These are phyloP conservation scores for Aspergillus conjunctus DNA, from an alignment of 495 filamentous ascomycete species.

Conservation along the genomic window DNA sequence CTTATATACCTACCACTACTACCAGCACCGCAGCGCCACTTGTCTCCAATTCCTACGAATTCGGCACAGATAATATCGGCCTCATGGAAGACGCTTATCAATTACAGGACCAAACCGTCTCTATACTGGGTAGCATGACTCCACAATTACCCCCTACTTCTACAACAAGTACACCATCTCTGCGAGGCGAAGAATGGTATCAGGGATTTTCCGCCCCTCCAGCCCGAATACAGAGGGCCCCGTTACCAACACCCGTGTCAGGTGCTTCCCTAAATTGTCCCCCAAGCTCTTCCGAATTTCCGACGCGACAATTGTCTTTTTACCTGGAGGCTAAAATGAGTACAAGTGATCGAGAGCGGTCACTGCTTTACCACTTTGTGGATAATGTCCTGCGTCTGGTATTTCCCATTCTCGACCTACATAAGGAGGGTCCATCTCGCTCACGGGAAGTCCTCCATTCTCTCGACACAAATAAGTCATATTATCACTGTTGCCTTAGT, in stretches of 20 bases:
- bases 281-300: constrained; percentile 6
- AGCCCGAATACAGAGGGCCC: neutral
- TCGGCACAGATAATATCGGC: neutral
- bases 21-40: neutral
- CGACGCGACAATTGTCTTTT: constrained; percentile 1
- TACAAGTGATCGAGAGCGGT: constrained; percentile 56
- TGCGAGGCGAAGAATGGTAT: constrained; percentile 10
- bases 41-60: neutral
- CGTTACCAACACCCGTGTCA: neutral
- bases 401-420: constrained; percentile 85
- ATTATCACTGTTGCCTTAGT: constrained; percentile 91
- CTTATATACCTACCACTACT: constrained; percentile 13
- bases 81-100: neutral
- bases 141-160: constrained; percentile 4
- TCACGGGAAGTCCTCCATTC: neutral
- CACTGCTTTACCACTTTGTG: constrained; percentile 86
- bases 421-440: constrained; percentile 71
- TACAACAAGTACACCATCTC: constrained; percentile 1
- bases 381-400: constrained; percentile 80
- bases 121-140: neutral
- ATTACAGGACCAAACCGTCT: neutral
- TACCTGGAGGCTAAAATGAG: constrained; percentile 5
- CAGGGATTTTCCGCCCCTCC: constrained; percentile 9
- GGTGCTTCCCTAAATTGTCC: neutral
- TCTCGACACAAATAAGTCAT: constrained; percentile 63